These are phyloP conservation scores for Apiotrichum laibachii DNA, from an alignment of 1,284 basidiomycete species.

Conservation along the genomic window DNA sequence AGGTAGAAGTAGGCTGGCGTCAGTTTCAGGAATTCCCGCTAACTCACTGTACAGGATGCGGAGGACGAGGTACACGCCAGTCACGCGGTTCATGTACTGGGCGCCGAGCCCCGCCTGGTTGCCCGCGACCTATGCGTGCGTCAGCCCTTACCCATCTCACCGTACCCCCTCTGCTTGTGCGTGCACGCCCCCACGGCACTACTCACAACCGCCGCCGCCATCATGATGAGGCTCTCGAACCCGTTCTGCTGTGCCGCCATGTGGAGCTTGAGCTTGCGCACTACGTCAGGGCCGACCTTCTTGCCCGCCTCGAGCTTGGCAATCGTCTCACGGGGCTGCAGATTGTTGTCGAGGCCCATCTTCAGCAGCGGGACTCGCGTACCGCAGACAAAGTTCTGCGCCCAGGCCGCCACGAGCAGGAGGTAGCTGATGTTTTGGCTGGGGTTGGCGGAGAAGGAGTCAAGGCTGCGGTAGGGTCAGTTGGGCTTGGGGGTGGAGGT, in stretches of 20 bases:
- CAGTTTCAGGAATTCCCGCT: neutral
- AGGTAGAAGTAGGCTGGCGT: conserved; percentile 30
- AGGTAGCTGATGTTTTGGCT: conserved; percentile 37
- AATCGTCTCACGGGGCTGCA: conserved; percentile 28
- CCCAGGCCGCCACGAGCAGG: conserved; percentile 31
- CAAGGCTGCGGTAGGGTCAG: neutral
- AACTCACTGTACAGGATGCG: conserved; percentile 22
- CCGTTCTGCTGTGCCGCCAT: conserved; percentile 38
- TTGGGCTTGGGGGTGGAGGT: too few relatives aligned
- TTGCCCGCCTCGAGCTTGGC: conserved; percentile 30
- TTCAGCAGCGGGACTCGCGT: conserved; percentile 22
- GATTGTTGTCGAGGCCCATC: conserved; percentile 34
- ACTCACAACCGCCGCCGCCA: conserved; percentile 35
- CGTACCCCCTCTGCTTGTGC: neutral
- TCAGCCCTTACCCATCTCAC: neutral
- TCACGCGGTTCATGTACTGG: conserved; percentile 36
- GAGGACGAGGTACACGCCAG: conserved; percentile 30
- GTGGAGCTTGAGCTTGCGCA: conserved; percentile 32
- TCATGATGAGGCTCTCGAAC: conserved; percentile 32
- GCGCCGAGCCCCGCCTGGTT: conserved; percentile 34
- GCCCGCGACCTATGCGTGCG: conserved; percentile 33
- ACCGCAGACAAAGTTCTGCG: conserved; percentile 28
- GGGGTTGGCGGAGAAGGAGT: conserved; percentile 6
- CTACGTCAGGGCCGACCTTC: conserved; percentile 23
- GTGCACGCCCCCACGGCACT: neutral